A percentile compares a stretch with the other conserved stretches of the same genome.
phyloP scores from a whole-genome alignment of 129 eudicot genomes.

The sunflower (Helianthus annuus) region DNA sequence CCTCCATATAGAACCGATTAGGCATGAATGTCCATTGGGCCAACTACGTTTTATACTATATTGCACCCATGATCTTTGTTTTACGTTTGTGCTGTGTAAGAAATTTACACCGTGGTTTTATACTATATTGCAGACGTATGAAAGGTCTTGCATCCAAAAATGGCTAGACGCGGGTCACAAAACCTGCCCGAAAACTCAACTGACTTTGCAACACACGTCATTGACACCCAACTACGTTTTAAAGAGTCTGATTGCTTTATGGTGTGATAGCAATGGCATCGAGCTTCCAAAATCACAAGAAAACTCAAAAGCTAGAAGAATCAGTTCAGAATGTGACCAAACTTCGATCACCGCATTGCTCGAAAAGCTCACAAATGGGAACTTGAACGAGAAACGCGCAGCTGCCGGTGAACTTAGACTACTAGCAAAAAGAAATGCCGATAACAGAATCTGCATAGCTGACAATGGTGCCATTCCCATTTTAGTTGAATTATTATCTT shows the following conservation, averaged over 20 bases:
- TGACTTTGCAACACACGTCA: conserved; percentile 65
- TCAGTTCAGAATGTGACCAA: conserved; percentile 62
- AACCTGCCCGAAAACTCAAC: conserved; percentile 86
- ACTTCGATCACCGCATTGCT: conserved; percentile 52
- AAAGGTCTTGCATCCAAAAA: conserved; percentile 72
- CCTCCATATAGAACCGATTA: too few species aligned
- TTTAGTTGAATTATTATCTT: conserved; percentile 66
- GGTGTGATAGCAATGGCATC: conserved; percentile 85
- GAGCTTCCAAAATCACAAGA: conserved; percentile 57
- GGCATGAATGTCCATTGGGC: neutral
- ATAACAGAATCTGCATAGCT: conserved; percentile 76
- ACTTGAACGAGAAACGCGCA: conserved; percentile 69
- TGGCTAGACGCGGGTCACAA: conserved; percentile 93
- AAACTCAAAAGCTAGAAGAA: conserved; percentile 34
- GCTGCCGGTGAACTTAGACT: conserved; percentile 89
- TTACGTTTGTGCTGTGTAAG: neutral
- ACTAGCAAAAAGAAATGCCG: conserved; percentile 85
- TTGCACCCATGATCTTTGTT: neutral
- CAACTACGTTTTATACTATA: too few species aligned
- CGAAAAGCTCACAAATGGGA: conserved; percentile 62
- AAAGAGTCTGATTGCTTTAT: conserved; percentile 71
- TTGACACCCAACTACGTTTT: conserved; percentile 78
- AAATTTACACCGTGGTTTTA: neutral
- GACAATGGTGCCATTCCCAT: conserved; percentile 86
- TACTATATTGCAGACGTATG: conserved; percentile 62